Percentiles rank a stretch among this genome's conserved stretches.
These are phyloP conservation scores for Elaphomyces granulatus DNA, from an alignment of 495 filamentous ascomycete genomes.

Conservation along the genomic window DNA sequence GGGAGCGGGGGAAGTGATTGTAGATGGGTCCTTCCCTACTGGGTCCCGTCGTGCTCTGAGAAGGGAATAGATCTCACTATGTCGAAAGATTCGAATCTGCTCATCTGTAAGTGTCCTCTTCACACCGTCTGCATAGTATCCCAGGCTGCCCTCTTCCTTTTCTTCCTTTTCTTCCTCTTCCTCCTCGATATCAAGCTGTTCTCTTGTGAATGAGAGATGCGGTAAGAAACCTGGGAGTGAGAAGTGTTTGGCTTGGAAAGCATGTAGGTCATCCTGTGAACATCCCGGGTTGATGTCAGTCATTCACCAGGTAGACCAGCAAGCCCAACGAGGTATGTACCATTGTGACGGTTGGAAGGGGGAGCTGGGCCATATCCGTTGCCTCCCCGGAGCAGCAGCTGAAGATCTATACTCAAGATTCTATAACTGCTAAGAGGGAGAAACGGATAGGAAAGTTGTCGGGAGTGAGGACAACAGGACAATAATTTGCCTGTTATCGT, in stretches of 20 bases:
- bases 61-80: constrained; percentile 70
- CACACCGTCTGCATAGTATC: constrained; percentile 77
- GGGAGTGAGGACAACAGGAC: too few species aligned
- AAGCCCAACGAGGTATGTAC: constrained; percentile 27
- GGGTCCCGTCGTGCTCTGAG: too few species aligned
- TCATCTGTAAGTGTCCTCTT: constrained; percentile 88
- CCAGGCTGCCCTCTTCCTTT: constrained; percentile 60
- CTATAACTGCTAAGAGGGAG: too few species aligned
- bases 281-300: constrained; percentile 3
- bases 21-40: too few species aligned
- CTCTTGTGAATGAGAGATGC: constrained; percentile 8
- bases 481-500: too few species aligned
- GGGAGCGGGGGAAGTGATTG: too few species aligned
- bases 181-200: constrained; percentile 18
- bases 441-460: too few species aligned
- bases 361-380: constrained; percentile 14
- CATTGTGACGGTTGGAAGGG: constrained; percentile 34
- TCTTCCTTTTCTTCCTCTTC: constrained; percentile 35
- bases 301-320: not conserved
- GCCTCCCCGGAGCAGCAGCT: too few species aligned
- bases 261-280: constrained; percentile 53
- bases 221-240: constrained; percentile 9
- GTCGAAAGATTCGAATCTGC: constrained; percentile 79
- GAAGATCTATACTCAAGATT: too few species aligned
- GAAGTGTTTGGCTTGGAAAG: constrained; percentile 56